These are phyloP conservation scores for Rhododendron kiyosumense DNA, from an alignment of 148 eudicot species.

Conservation along the genomic window DNA sequence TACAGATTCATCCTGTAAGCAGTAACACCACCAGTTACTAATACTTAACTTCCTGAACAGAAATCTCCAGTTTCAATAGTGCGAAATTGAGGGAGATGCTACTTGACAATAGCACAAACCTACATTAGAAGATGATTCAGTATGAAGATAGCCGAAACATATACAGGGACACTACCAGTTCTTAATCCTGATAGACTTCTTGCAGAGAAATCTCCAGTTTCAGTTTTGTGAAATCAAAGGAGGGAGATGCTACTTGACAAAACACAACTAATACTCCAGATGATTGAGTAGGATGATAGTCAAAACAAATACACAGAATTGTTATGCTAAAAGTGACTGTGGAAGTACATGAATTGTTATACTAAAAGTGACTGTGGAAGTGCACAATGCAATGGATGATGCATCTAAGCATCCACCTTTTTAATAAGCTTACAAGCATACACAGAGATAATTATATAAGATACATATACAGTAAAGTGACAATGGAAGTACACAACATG, in stretches of 20 bases:
- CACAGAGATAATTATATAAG: not conserved
- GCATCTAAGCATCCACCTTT: not conserved
- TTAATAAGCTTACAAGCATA: not conserved
- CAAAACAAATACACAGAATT: not conserved
- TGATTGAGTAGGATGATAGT: not conserved
- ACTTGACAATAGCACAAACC: not conserved
- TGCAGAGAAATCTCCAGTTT: not conserved
- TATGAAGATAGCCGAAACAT: not conserved
- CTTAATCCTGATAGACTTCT: not conserved
- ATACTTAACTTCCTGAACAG: not conserved
- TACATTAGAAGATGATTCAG: not conserved
- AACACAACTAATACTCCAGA: not conserved
- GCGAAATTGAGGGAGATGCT: not conserved
- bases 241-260: not conserved
- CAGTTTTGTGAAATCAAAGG: not conserved
- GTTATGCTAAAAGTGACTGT: not conserved
- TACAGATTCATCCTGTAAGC: conserved; percentile 79
- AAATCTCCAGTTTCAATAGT: conserved; percentile 1
- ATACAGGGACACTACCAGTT: conserved; percentile 2
- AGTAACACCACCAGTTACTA: conserved; percentile 8
- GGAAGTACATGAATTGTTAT: not conserved
- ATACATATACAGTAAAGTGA: not conserved
- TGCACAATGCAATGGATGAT: not conserved
- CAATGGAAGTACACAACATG: not conserved
- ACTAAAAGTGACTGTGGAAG: not conserved